Evolutionary conservation across 371 early-diverging fungal genomes (phyloP).

Genomic region (Lichtheimia hyalospora): DNA sequence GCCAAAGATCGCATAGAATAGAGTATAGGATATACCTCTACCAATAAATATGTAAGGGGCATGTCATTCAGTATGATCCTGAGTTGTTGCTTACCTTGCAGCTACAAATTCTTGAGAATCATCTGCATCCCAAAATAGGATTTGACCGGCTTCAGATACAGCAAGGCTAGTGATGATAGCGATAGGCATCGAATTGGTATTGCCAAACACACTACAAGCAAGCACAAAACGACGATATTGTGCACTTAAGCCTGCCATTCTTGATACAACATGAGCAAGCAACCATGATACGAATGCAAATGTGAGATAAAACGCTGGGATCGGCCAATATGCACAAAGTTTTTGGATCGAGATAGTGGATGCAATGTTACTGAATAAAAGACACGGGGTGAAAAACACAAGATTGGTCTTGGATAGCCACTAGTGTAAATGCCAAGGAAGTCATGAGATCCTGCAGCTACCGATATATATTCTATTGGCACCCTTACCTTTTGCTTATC

Average conservation of each 20-base stretch:
- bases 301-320: slow-evolving; percentile 67
- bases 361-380: slow-evolving; percentile 71
- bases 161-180: slow-evolving; percentile 72
- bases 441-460: too few relatives aligned
- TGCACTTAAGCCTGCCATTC: slow-evolving; percentile 45
- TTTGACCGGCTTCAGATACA: slow-evolving; percentile 60
- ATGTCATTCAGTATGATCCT: slow-evolving; percentile 53
- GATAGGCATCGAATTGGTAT: slow-evolving; percentile 75
- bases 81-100: slow-evolving; percentile 61
- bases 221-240: slow-evolving; percentile 62
- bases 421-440: too few relatives aligned
- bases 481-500: slow-evolving; percentile 63
- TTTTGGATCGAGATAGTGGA: slow-evolving; percentile 59
- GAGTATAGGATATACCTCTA: slow-evolving; percentile 74
- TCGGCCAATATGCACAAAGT: slow-evolving; percentile 69
- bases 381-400: slow-evolving; percentile 68
- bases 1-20: slow-evolving; percentile 74
- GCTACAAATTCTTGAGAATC: slow-evolving; percentile 66
- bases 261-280: slow-evolving; percentile 26
- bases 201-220: slow-evolving; percentile 69
- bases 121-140: slow-evolving; percentile 56
- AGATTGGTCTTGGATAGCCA: slow-evolving; percentile 60
- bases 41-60: slow-evolving; percentile 46
- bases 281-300: slow-evolving; percentile 20
- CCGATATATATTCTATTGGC: too few relatives aligned